Evolutionary conservation across 768 basidiomycete genomes (phyloP), one percentile per base, ranked within the genome.

Genomic region (Hirschioporus abietinus): DNA sequence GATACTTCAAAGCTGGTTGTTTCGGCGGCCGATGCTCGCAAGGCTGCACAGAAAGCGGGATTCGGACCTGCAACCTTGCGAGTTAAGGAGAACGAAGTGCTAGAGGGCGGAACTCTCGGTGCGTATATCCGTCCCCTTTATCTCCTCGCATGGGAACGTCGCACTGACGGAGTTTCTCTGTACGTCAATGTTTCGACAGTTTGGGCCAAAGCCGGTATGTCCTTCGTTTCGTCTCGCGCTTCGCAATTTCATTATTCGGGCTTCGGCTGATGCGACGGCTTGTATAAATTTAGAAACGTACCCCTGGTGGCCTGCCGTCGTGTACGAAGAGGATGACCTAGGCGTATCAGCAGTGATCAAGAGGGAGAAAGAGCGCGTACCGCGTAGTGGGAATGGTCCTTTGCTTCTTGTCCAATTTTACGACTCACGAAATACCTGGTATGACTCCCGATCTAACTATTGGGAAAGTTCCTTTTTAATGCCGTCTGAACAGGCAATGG

Each of bases 251-350:
- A 65, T 63, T 59, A 58, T 61, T 64, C 63, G 62, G 25, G 57
- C 23, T 23, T 27, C 67, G 15, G 24, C 60, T 15, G 26, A 25
- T 15, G 26, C 36, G 42, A 7, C 30, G 57, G 70, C 62, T 63
- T 61, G 63, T 9, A 15, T 66, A n/a, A 63, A 27, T 67, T 25
- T n/a, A 93, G 92, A 79, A 36, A 84, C 88, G 0, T 95, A 81
- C 71, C 95, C 95, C 1, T 96, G 88, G 88, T 96, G 91, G 88
- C 92, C 95, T 57, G 95, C 89, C 9, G 86, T 91, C 9, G 83
- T 95, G 18, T 88, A 83, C 64, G 86, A 88, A 26, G 82, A 84
- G 9, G 85, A 88, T 57, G 85, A 89, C 61, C 75, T 79, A 1
- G 74, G 74, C 0, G 82, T 94, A n/a, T 90, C 90, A 36, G 52